Evolutionary conservation across 2,329 filamentous ascomycete genomes (phyloP).

Genomic region (Neofusicoccum umdonicola): DNA sequence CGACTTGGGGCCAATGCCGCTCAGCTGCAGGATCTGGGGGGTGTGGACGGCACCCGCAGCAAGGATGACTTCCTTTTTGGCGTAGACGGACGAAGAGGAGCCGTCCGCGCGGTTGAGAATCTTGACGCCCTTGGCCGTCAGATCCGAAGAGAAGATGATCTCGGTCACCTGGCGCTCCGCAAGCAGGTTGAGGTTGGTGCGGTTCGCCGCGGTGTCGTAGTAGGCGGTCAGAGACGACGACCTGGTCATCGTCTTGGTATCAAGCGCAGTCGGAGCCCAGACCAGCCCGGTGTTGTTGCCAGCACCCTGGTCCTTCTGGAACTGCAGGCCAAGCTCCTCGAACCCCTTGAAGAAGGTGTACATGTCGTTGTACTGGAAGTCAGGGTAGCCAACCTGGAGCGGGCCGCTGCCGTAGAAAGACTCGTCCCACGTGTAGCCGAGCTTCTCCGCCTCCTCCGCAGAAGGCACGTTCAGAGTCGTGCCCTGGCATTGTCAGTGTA

Average conservation of each 20-base stretch:
- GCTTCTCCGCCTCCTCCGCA: constrained; percentile 21
- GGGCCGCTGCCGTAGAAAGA: constrained; percentile 22
- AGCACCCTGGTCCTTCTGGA: constrained; percentile 18
- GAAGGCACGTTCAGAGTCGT: constrained; percentile 29
- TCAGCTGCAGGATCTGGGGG: constrained; percentile 29
- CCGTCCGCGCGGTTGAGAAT: constrained; percentile 19
- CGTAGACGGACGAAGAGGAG: constrained; percentile 16
- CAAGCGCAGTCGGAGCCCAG: constrained; percentile 16
- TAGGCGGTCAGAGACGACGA: constrained; percentile 11
- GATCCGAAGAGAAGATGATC: constrained; percentile 14
- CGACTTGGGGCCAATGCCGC: constrained; percentile 29
- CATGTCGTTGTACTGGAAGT: constrained; percentile 29
- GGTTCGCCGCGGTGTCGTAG: constrained; percentile 21
- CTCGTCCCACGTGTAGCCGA: constrained; percentile 30
- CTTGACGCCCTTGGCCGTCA: background rate
- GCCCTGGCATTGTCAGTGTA: constrained; percentile 22
- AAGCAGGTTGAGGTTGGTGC: constrained; percentile 16
- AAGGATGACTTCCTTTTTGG: constrained; percentile 26
- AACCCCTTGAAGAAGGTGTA: constrained; percentile 17
- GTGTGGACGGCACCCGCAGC: constrained; percentile 29
- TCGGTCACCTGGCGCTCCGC: constrained; percentile 19
- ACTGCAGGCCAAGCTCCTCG: constrained; percentile 13
- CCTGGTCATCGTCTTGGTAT: constrained; percentile 17
- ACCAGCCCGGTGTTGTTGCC: constrained; percentile 16
- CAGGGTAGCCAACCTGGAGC: constrained; percentile 27